phyloP scores from a whole-genome alignment of 2,329 filamentous ascomycete species.

The Fusarium torreyae region DNA sequence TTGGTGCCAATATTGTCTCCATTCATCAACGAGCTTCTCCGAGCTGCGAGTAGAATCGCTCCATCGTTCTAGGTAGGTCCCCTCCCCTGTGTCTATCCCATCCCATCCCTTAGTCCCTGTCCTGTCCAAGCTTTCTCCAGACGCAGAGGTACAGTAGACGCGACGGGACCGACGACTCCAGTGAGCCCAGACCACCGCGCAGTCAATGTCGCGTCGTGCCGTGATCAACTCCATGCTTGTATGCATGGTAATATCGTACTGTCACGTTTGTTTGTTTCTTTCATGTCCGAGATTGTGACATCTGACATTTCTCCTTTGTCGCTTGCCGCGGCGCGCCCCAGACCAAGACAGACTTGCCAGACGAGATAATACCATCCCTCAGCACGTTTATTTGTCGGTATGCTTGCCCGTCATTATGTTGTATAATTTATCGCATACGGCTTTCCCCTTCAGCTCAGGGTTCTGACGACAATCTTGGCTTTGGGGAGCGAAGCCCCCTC shows the following conservation, averaged over 20 bases:
- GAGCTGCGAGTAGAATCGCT: not conserved
- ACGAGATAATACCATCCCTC: constrained; percentile 2
- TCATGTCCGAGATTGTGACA: constrained; percentile 35
- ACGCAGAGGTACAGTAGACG: constrained; percentile 1
- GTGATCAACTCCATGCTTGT: constrained; percentile 21
- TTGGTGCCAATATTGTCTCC: constrained; percentile 22
- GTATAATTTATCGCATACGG: constrained; percentile 34
- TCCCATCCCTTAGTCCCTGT: constrained; percentile 34
- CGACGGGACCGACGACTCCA: constrained; percentile 26
- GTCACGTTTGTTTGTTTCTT: constrained; percentile 17
- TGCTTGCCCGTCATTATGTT: constrained; percentile 30
- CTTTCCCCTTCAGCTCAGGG: constrained; percentile 35
- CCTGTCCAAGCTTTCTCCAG: constrained; percentile 40
- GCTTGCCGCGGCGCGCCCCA: constrained; percentile 36
- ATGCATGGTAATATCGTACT: constrained; percentile 19
- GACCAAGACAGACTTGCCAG: constrained; percentile 39
- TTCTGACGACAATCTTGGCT: constrained; percentile 24
- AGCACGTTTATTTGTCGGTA: constrained; percentile 23
- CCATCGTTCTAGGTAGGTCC: not conserved
- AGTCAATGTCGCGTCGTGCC: constrained; percentile 42
- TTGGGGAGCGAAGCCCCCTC: constrained; percentile 25
- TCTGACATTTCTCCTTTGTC: constrained; percentile 32
- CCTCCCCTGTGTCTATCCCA: constrained; percentile 32
- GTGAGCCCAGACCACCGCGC: constrained; percentile 32
- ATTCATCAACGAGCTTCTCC: constrained; percentile 2